phyloP scores from a whole-genome alignment of 192 early-diverging fungal species.

The Gonapodya prolifera region DNA sequence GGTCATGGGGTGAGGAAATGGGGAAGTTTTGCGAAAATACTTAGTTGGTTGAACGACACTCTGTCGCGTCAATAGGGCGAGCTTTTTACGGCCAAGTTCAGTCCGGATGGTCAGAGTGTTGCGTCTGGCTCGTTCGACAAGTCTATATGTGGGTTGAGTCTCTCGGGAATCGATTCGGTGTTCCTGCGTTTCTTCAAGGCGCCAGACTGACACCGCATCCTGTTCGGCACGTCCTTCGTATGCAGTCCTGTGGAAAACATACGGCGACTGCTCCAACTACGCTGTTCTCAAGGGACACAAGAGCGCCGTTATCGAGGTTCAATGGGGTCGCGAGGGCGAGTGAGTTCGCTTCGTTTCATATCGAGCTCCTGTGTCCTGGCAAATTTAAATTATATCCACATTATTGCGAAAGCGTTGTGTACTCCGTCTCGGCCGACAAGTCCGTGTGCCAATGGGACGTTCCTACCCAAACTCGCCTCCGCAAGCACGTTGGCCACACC shows the following conservation, averaged over 20 bases:
- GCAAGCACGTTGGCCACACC: constrained; percentile 67
- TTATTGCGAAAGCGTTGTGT: constrained; percentile 41
- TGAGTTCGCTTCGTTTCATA: constrained; percentile 10
- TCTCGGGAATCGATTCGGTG: neutral
- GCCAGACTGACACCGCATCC: neutral
- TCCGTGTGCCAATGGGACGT: constrained; percentile 73
- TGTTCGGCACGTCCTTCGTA: neutral
- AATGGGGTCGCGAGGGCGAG: constrained; percentile 77
- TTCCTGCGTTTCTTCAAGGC: neutral
- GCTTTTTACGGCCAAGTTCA: constrained; percentile 73
- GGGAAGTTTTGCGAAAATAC: constrained; percentile 13
- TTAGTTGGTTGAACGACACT: constrained; percentile 9
- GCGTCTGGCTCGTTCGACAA: constrained; percentile 74
- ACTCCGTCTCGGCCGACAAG: constrained; percentile 72
- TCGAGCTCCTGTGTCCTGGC: neutral
- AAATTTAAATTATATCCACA: constrained; percentile 4
- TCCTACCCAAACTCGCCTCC: constrained; percentile 66
- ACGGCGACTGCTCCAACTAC: constrained; percentile 83
- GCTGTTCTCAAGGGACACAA: constrained; percentile 75
- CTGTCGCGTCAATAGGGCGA: constrained; percentile 40
- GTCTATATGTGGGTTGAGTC: constrained; percentile 54
- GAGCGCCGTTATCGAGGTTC: constrained; percentile 71
- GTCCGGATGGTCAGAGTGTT: constrained; percentile 65
- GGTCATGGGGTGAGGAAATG: constrained; percentile 49
- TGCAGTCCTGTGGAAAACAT: constrained; percentile 80